Base-by-base conservation (phyloP, 352 stramenopile species). In the Phytophthora cactorum region DNA sequence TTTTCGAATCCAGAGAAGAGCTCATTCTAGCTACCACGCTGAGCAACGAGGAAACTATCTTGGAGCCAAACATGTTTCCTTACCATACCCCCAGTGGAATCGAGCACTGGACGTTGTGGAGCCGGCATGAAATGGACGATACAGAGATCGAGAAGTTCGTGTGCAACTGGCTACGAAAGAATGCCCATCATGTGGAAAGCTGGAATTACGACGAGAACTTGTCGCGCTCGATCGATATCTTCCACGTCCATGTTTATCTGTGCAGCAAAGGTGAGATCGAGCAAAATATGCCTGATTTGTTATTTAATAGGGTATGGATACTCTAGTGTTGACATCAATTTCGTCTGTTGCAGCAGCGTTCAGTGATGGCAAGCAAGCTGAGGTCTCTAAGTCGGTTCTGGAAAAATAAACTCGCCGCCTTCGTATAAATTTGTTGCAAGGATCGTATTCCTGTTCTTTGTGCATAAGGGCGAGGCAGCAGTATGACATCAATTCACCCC, bases 171-270 rank as follows among this genome's bases (percentile, higher is more conserved):
- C 81, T 95, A 50, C 68, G 79, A 44, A 77, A 82, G 7, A 90
- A 91, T 51, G 83, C 83, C 5, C 83, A 81, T 17, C 81, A 90
- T 44, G 79, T 95, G 34, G 64, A 72, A 36, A 68, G 72, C 28
- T 95, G 86, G 86, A 93, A 93, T 77, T 93, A 93, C 72, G 86
- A 93, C 66, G 86, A 95, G 63, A 95, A 95, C 56, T 77, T 80
- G 62, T 86, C 90, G 41, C 84, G 83, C n/a, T 95, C 83, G 6
- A 93, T 95, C 79, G 81, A 92, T 52, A 81, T 93, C 60, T 95
- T 95, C 64, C 85, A 95, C 63, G 87, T 95, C 3, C 87, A 95
- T 69, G 85, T 95, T 52, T 93, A 93, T 63, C 65, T 95, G 27
- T 12, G 10, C 17, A 46, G 56, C 29, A 11, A 10, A 64, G 22